Percentiles rank a stretch among this genome's conserved stretches.
phyloP scores from a whole-genome alignment of 805 yeast genomes.

The Myxozyma lipomycoides region DNA sequence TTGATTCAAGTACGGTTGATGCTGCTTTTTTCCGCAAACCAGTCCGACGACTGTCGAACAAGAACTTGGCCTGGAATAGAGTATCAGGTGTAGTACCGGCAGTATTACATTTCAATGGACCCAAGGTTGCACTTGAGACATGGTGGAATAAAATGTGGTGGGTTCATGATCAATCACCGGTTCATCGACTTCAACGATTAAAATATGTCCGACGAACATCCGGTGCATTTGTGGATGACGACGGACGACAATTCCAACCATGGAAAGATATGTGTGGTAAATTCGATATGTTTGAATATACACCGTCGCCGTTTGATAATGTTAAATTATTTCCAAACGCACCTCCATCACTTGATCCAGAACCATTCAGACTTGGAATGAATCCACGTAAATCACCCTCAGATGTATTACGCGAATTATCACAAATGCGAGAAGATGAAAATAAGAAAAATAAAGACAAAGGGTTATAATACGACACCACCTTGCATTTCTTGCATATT shows the following conservation, averaged over 20 bases:
- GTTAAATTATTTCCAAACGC: slow-evolving; percentile 5
- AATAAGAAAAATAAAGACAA: slow-evolving; percentile 2
- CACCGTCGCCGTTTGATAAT: slow-evolving; percentile 13
- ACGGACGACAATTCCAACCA: slow-evolving; percentile 14
- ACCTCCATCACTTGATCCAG: slow-evolving; percentile 22
- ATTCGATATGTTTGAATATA: slow-evolving; percentile 22
- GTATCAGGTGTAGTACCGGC: slow-evolving; percentile 20
- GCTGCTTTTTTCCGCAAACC: slow-evolving; percentile 9
- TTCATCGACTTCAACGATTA: slow-evolving; percentile 16
- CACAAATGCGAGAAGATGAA: slow-evolving; percentile 2
- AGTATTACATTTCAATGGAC: slow-evolving; percentile 27
- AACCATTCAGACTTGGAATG: slow-evolving; percentile 24
- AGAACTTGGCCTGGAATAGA: slow-evolving; percentile 25
- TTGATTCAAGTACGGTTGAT: slow-evolving; percentile 3
- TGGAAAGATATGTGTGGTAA: slow-evolving; percentile 24
- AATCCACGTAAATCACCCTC: slow-evolving; percentile 16
- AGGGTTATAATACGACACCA: no score
- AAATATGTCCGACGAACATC: slow-evolving; percentile 17
- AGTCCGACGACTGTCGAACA: slow-evolving; percentile 8
- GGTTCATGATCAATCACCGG: slow-evolving; percentile 22
- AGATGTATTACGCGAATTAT: slow-evolving; percentile 7
- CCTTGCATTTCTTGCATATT: not conserved
- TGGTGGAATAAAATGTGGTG: slow-evolving; percentile 30
- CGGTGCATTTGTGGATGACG: slow-evolving; percentile 24
- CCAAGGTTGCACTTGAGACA: slow-evolving; percentile 25